Evolutionary conservation across 768 basidiomycete genomes (phyloP).

Genomic region (Strobilomyces dryophilus): DNA sequence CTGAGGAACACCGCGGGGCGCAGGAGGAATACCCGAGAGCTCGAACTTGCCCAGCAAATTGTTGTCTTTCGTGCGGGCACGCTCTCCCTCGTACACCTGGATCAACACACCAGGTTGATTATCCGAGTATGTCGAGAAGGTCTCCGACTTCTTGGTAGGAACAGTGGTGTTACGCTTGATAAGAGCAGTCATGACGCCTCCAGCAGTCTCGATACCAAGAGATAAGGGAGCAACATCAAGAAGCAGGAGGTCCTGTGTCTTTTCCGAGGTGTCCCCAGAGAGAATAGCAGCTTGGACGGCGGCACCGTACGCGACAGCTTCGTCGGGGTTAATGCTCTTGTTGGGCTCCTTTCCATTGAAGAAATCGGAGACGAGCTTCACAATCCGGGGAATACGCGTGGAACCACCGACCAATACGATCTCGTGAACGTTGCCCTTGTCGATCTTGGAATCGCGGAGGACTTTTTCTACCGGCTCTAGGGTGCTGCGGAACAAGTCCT

Average conservation of each 20-base stretch:
- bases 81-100: slow-evolving; percentile 97
- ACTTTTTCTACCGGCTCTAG: slow-evolving; percentile 98
- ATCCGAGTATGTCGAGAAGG: slow-evolving; percentile 97
- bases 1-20: slow-evolving; percentile 96
- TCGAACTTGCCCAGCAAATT: slow-evolving; percentile 98
- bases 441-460: slow-evolving; percentile 95
- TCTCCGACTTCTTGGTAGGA: slow-evolving; percentile 97
- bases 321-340: slow-evolving; percentile 99
- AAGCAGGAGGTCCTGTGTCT: slow-evolving; percentile 93
- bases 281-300: slow-evolving; percentile 98
- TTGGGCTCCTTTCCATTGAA: slow-evolving; percentile 99
- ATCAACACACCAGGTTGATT: slow-evolving; percentile 99
- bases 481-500: slow-evolving; percentile 91
- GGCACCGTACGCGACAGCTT: slow-evolving; percentile 98
- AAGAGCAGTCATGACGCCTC: slow-evolving; percentile 98
- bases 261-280: slow-evolving; percentile 96
- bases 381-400: slow-evolving; percentile 96
- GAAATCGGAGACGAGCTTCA: slow-evolving; percentile 97
- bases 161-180: slow-evolving; percentile 99
- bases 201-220: slow-evolving; percentile 96
- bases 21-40: slow-evolving; percentile 92
- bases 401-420: slow-evolving; percentile 98
- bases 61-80: slow-evolving; percentile 98
- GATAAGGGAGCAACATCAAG: slow-evolving; percentile 91
- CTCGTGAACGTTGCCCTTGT: slow-evolving; percentile 93